Base-by-base conservation (phyloP, 768 basidiomycete genomes). In the Dacryopinax primogenitus region DNA sequence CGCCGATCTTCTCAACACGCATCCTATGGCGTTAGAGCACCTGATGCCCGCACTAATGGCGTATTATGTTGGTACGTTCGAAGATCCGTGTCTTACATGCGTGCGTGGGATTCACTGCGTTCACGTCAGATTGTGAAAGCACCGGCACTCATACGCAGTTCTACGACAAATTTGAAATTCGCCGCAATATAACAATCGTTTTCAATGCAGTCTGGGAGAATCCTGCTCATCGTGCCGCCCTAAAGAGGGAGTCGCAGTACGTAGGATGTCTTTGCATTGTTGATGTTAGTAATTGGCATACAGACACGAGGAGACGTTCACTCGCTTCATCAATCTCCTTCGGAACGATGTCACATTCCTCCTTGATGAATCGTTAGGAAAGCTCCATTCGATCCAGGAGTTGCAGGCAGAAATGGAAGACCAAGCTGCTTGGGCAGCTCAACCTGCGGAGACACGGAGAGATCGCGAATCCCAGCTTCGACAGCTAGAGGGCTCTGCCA, bases 301-400 rank as follows among this genome's bases (percentile, higher is more conserved):
- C 26, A 61, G 13, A 28, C 84, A 92, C 72, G 86, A 90, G 61
- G 92, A 96, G 70, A 88, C 90, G 75, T 98, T 98, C 74, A 86
- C 98, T 63, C 86, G 87, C 65, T 98, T 99, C 74, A 83, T 94
- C 77, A 98, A 99, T 77, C 79, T 97, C 70, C 89, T 98, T 84
- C 96, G 98, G 79, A 97, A 96, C 81, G 96, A 99, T 71, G 92
- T 95, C 64, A 98, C 95, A 9, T 98, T 93, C 75, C 87, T 97
- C 63, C 86, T 99, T 82, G 93, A 98, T 73, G 96, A 99, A 71
- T 95, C 92, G 9, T 80, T 98, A 61, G 85, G 85, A 70, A 90
- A 94, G 68, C 80, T 99, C 62, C 80, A 84, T 12, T 90, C 95
- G 72, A 96, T 99, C 68, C 85, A 88, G 73, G 85, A 82, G 66